A percentile compares a stretch with the other conserved stretches of the same genome.
phyloP scores from a whole-genome alignment of 306 rosid genomes.

The Sicyos edulis region DNA sequence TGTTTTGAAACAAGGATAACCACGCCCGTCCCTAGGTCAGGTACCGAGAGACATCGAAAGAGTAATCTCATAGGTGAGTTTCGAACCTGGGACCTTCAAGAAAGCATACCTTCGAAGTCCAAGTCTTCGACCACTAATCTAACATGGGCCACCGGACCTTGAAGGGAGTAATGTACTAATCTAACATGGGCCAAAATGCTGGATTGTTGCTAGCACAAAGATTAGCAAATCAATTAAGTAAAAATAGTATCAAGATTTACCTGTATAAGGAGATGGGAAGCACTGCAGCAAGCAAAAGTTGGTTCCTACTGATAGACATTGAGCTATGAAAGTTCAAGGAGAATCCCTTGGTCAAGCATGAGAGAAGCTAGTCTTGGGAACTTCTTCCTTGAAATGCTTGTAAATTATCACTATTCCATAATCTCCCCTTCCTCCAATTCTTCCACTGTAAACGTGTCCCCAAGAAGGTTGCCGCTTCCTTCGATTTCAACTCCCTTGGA shows the following conservation, averaged over 20 bases:
- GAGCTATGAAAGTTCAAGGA: neutral
- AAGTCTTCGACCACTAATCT: too few relatives aligned
- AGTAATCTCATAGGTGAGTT: too few relatives aligned
- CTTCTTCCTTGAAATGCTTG: neutral
- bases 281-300: neutral
- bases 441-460: conserved; percentile 27
- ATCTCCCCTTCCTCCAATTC: conserved; percentile 91
- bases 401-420: conserved; percentile 29
- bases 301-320: neutral
- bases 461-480: conserved; percentile 25
- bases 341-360: neutral
- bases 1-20: neutral
- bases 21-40: too few relatives aligned
- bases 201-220: neutral
- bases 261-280: neutral
- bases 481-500: conserved; percentile 29
- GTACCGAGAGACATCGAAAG: too few relatives aligned
- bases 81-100: too few relatives aligned
- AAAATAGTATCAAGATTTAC: neutral
- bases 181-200: too few relatives aligned
- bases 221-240: neutral
- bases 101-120: too few relatives aligned
- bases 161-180: too few relatives aligned
- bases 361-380: neutral
- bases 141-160: too few relatives aligned